Percentiles rank a stretch among this genome's conserved stretches.
Evolutionary conservation across 2,329 filamentous ascomycete genomes (phyloP).

Genomic region (Paramyrothecium sp.): DNA sequence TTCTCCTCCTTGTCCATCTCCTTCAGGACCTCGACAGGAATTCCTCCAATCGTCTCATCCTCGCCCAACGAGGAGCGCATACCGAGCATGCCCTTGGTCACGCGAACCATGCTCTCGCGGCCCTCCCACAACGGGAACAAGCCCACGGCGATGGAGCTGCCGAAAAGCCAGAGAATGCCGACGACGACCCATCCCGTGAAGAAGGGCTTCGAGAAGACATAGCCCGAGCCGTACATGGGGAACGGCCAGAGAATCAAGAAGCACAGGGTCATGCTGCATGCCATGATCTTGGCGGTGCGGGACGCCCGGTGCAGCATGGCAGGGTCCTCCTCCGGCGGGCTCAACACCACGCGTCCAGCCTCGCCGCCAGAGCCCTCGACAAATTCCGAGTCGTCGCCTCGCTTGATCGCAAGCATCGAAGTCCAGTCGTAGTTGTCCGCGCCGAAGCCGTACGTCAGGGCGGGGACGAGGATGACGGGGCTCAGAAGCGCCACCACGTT

Average conservation of each 20-base stretch:
- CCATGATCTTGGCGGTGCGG: slow-evolving; percentile 39
- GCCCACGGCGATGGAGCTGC: slow-evolving; percentile 69
- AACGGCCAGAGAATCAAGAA: slow-evolving; percentile 87
- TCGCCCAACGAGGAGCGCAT: not conserved
- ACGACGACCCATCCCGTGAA: slow-evolving; percentile 74
- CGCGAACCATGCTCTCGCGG: slow-evolving; percentile 43
- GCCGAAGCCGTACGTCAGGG: slow-evolving; percentile 63
- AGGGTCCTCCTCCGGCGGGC: slow-evolving; percentile 36
- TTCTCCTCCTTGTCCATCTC: slow-evolving; percentile 1
- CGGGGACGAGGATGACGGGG: slow-evolving; percentile 70
- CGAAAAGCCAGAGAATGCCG: slow-evolving; percentile 72
- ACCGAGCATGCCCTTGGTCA: slow-evolving; percentile 15
- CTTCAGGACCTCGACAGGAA: not conserved
- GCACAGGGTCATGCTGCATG: slow-evolving; percentile 53
- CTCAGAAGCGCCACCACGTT: slow-evolving; percentile 82
- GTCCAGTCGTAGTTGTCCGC: slow-evolving; percentile 80
- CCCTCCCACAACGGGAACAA: slow-evolving; percentile 83
- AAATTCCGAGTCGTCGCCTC: slow-evolving; percentile 74
- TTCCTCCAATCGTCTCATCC: not conserved
- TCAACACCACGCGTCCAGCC: slow-evolving; percentile 34
- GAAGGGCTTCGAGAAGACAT: slow-evolving; percentile 60
- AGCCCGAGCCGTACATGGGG: slow-evolving; percentile 81
- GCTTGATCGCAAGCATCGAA: slow-evolving; percentile 77
- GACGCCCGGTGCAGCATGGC: slow-evolving; percentile 52
- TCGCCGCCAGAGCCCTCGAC: slow-evolving; percentile 48